phyloP scores from a whole-genome alignment of 176 grass and related monocot species.

The Musa beccarii region DNA sequence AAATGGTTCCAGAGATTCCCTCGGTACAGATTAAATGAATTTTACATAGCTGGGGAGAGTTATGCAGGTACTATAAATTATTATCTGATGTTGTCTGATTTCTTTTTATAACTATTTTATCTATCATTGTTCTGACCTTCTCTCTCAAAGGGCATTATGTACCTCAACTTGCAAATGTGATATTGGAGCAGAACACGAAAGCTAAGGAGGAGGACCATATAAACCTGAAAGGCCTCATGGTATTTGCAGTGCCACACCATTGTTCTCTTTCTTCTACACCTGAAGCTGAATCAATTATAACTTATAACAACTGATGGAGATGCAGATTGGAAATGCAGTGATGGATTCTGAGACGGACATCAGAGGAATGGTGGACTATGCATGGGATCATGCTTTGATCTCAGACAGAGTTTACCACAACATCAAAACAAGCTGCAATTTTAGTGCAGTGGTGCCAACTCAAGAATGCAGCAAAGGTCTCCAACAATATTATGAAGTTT shows the following conservation, averaged over 20 bases:
- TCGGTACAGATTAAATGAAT: conserved; percentile 41
- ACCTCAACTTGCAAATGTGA: conserved; percentile 40
- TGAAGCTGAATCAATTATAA: neutral
- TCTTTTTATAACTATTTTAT: neutral
- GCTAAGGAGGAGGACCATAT: conserved; percentile 16
- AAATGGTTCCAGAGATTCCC: conserved; percentile 64
- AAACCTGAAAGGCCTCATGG: conserved; percentile 51
- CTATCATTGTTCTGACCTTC: neutral
- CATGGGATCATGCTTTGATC: conserved; percentile 48
- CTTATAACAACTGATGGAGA: neutral
- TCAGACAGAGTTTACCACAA: conserved; percentile 31
- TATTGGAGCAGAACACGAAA: conserved; percentile 19
- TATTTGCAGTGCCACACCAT: neutral
- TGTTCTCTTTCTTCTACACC: neutral
- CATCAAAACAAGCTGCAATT: conserved; percentile 32
- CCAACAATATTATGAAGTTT: conserved; percentile 17
- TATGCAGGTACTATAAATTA: conserved; percentile 23
- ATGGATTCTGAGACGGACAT: conserved; percentile 39
- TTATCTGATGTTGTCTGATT: too few species aligned
- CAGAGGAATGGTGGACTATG: conserved; percentile 33
- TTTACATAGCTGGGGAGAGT: conserved; percentile 55
- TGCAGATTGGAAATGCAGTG: conserved; percentile 43
- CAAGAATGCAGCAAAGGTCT: conserved; percentile 10
- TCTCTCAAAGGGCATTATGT: conserved; percentile 32
- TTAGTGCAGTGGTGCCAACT: conserved; percentile 15